Base-by-base conservation (phyloP, 1,284 basidiomycete species). In the Mycena sp. region DNA sequence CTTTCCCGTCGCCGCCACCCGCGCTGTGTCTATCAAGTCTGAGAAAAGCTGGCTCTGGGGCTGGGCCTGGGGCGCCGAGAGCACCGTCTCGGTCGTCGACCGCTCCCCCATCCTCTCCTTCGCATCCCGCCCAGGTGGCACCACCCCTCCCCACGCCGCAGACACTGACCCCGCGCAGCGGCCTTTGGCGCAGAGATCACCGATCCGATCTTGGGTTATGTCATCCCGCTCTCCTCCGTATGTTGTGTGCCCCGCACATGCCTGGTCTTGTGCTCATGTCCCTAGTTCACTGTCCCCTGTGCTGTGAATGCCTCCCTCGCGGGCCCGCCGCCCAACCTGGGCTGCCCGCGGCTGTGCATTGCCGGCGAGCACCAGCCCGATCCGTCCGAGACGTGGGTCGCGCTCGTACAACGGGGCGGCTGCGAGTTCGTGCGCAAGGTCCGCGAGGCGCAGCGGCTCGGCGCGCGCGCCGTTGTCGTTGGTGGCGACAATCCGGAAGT, bases 401-500 rank as follows among this genome's bases (percentile, higher is more conserved):
- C 93, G 0, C 83, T 97, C 48, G 87, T 96, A 0, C 92, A 96
- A 74, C 82, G 95, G 48, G 65, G 65, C 0, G 80, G 86, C 49
- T 98, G 95, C 73, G 88, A 94, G 57, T 98, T 98, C 73, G 90
- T 93, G 14, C 89, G 88, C 70, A 98, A 98, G 80, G 92, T 85
- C 21, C 80, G 92, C 50, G 89, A 93, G 70, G 93, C 94, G 0
- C 93, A 96, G 74, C 81, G 85, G 43, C 79, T 94, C 12, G 95
- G 94, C n/a, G 94, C 95, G 0, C 86, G 83, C 67, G 94, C 90
- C 1, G 90, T 96, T 26, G 87, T 97, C n/a, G 93, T 98, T 1
- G 95, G 95, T 44, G 95, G 95, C 50, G 84, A 89, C 69, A 85
- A 90, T 71, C 87, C 88, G 32, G 81, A 80, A 21, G 69, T 82